Conservation (phyloP, 345 rosid genomes). For the Salix suchowensis region DNA sequence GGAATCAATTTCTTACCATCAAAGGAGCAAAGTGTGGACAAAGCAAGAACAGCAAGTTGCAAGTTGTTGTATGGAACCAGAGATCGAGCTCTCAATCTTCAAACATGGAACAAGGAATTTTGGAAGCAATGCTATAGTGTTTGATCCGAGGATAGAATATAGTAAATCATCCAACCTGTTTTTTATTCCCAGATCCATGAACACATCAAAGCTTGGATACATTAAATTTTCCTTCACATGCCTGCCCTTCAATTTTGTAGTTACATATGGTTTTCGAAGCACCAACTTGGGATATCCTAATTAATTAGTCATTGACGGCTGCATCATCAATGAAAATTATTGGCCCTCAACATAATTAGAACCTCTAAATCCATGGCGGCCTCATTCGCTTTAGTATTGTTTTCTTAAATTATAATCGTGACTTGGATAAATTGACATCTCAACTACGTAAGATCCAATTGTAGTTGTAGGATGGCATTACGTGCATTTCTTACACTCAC, state of each 20-base stretch:
- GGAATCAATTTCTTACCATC: no score
- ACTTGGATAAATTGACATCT: background rate
- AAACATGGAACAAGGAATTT: background rate
- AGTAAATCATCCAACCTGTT: background rate
- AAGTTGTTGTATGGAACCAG: background rate
- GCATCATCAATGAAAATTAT: background rate
- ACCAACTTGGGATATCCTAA: background rate
- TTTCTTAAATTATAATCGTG: no score
- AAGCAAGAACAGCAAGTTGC: background rate
- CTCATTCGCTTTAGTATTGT: background rate
- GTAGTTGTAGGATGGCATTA: background rate
- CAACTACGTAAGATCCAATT: background rate
- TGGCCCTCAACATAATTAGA: background rate
- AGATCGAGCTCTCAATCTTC: background rate
- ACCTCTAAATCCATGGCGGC: background rate
- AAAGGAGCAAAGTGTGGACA: background rate
- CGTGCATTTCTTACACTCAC: background rate
- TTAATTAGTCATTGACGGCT: background rate
- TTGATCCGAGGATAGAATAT: background rate
- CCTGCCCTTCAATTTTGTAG: background rate
- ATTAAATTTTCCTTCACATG: background rate
- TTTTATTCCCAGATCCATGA: background rate
- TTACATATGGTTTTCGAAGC: background rate
- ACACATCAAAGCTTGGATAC: background rate
- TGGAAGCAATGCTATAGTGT: background rate